Evolutionary conservation across 352 stramenopile species (phyloP).

Genomic region (Globisporangium middletonii): DNA sequence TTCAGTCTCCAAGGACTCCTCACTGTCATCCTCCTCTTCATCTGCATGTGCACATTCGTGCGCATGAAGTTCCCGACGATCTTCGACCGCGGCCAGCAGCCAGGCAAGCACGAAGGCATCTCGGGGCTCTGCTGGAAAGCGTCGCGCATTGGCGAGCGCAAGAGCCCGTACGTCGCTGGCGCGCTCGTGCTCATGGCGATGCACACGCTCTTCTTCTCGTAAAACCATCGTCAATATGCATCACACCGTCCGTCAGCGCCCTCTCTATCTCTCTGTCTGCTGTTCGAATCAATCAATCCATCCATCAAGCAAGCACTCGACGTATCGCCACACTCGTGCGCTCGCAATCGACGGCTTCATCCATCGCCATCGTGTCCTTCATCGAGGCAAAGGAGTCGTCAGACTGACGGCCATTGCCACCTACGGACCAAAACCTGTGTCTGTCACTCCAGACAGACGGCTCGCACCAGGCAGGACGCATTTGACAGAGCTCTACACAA

Average conservation of each 20-base stretch:
- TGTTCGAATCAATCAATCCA: neutral
- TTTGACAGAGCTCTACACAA: too few relatives aligned
- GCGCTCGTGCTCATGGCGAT: constrained; percentile 86
- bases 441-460: too few relatives aligned
- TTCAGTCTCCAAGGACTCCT: constrained; percentile 97
- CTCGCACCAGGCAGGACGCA: too few relatives aligned
- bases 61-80: constrained; percentile 93
- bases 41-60: constrained; percentile 97
- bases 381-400: neutral
- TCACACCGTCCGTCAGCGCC: too few relatives aligned
- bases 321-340: too few relatives aligned
- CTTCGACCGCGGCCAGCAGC: constrained; percentile 88
- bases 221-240: neutral
- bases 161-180: constrained; percentile 85
- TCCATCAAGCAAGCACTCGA: neutral
- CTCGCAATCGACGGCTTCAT: too few relatives aligned
- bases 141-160: constrained; percentile 88
- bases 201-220: constrained; percentile 88
- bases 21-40: constrained; percentile 95
- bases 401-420: too few relatives aligned
- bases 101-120: constrained; percentile 83
- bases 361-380: neutral
- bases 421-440: too few relatives aligned
- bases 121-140: constrained; percentile 91
- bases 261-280: too few relatives aligned